Conservation (phyloP, 2,329 filamentous ascomycete genomes). For the Neocatenulostroma microsporum region DNA sequence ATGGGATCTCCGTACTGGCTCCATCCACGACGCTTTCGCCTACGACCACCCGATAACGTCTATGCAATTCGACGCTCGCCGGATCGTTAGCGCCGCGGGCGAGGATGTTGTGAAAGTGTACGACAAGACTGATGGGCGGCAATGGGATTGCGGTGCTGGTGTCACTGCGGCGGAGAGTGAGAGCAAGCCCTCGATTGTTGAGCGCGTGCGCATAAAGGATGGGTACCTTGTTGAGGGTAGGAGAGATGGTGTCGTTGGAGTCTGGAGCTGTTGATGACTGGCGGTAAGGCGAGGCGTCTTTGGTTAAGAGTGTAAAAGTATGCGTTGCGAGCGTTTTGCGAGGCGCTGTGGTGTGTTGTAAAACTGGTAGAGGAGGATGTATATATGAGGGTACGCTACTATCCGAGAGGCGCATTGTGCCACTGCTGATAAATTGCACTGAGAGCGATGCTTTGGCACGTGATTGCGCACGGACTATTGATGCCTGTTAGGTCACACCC, state of each 20-base stretch:
- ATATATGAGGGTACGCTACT: no score
- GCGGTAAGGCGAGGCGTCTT: no score
- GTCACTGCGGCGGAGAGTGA: constrained; percentile 55
- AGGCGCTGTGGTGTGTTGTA: no score
- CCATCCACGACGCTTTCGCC: constrained; percentile 90
- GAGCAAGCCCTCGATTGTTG: constrained; percentile 46
- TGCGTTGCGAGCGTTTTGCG: no score
- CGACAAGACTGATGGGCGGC: constrained; percentile 89
- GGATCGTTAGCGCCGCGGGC: constrained; percentile 82
- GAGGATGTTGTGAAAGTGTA: constrained; percentile 97
- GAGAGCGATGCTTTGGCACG: no score
- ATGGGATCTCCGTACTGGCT: constrained; percentile 94
- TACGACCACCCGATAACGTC: constrained; percentile 86
- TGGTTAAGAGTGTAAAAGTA: no score
- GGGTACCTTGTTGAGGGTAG: constrained; percentile 90
- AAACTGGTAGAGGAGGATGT: no score
- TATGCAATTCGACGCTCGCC: constrained; percentile 93
- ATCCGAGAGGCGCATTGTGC: no score
- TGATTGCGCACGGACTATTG: no score
- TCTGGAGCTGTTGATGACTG: constrained; percentile 81
- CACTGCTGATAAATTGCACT: no score
- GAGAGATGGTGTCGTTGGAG: constrained; percentile 76
- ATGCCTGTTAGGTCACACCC: no score
- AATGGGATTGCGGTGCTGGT: constrained; percentile 97
- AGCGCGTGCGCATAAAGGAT: constrained; percentile 83